These are phyloP conservation scores for Pholiota microspora DNA, from an alignment of 768 basidiomycete genomes.

Conservation along the genomic window DNA sequence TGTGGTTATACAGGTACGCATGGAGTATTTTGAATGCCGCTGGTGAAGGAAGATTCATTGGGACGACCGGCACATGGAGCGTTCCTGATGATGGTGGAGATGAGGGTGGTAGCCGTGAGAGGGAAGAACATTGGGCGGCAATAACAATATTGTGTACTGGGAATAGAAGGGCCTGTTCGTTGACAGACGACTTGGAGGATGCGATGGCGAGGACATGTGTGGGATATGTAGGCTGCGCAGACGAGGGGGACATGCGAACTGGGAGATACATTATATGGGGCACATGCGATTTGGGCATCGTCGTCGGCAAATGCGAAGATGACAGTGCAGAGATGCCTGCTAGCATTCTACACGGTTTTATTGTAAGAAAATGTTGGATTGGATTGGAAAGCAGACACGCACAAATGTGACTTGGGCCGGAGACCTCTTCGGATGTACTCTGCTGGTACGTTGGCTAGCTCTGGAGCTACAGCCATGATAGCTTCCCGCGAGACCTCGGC, in stretches of 20 bases:
- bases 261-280: slow-evolving; percentile 57
- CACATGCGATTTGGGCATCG: slow-evolving; percentile 64
- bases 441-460: slow-evolving; percentile 59
- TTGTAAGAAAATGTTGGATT: slow-evolving; percentile 11
- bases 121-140: slow-evolving; percentile 56
- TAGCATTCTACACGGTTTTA: slow-evolving; percentile 44
- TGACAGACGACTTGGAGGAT: slow-evolving; percentile 40
- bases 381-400: slow-evolving; percentile 21
- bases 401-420: slow-evolving; percentile 42
- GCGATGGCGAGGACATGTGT: slow-evolving; percentile 59
- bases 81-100: slow-evolving; percentile 26
- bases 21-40: slow-evolving; percentile 66
- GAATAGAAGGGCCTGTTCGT: slow-evolving; percentile 48
- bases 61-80: slow-evolving; percentile 63
- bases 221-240: slow-evolving; percentile 37
- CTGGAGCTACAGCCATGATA: slow-evolving; percentile 64
- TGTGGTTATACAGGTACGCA: slow-evolving; percentile 67
- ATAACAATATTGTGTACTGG: slow-evolving; percentile 64
- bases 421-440: slow-evolving; percentile 70
- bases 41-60: slow-evolving; percentile 68
- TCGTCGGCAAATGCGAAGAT: slow-evolving; percentile 56
- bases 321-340: slow-evolving; percentile 51
- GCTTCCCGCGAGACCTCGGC: slow-evolving; percentile 56
- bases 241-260: slow-evolving; percentile 27
- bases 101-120: slow-evolving; percentile 48